A percentile compares a stretch with the other conserved stretches of the same genome.
Conservation (phyloP, 805 yeast genomes). For the Barnettozyma californica region DNA sequence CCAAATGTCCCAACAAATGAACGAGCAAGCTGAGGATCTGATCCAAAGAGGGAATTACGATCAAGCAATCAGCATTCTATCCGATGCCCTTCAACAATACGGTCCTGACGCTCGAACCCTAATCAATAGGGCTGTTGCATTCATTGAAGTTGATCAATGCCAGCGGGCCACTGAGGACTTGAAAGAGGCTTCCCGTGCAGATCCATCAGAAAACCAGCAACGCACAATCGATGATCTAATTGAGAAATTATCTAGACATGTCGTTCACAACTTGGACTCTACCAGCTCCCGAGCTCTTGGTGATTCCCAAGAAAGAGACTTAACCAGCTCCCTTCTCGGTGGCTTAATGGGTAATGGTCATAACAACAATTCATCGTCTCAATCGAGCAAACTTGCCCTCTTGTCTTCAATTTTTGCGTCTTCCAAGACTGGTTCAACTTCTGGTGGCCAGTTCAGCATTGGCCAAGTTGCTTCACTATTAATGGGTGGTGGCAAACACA, state of each 20-base stretch:
- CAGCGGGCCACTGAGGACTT: slow-evolving; percentile 21
- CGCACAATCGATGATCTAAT: slow-evolving; percentile 19
- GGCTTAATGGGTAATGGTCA: slow-evolving; percentile 20
- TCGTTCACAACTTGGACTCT: slow-evolving; percentile 17
- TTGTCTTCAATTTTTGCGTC: slow-evolving; percentile 14
- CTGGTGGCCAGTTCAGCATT: slow-evolving; percentile 11
- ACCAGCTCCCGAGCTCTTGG: slow-evolving; percentile 18
- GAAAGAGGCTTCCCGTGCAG: slow-evolving; percentile 17
- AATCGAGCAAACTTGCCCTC: slow-evolving; percentile 13
- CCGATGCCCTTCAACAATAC: neutral
- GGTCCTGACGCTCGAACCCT: slow-evolving; percentile 18
- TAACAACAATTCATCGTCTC: slow-evolving; percentile 12
- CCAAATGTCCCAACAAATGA: slow-evolving; percentile 10
- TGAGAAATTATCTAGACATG: slow-evolving; percentile 18
- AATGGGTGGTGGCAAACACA: slow-evolving; percentile 4
- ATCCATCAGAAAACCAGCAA: slow-evolving; percentile 18
- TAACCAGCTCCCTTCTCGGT: slow-evolving; percentile 16
- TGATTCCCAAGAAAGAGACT: slow-evolving; percentile 16
- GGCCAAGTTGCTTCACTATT: slow-evolving; percentile 13
- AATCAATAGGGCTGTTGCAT: slow-evolving; percentile 21
- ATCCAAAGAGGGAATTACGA: slow-evolving; percentile 1
- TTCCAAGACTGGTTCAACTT: slow-evolving; percentile 1
- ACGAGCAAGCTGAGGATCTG: slow-evolving; percentile 12
- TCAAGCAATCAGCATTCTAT: slow-evolving; percentile 3
- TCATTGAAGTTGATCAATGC: slow-evolving; percentile 13